A percentile compares a stretch with the other conserved stretches of the same genome.
Evolutionary conservation across 306 rosid species (phyloP).

Genomic region (Begonia fuchsioides): DNA sequence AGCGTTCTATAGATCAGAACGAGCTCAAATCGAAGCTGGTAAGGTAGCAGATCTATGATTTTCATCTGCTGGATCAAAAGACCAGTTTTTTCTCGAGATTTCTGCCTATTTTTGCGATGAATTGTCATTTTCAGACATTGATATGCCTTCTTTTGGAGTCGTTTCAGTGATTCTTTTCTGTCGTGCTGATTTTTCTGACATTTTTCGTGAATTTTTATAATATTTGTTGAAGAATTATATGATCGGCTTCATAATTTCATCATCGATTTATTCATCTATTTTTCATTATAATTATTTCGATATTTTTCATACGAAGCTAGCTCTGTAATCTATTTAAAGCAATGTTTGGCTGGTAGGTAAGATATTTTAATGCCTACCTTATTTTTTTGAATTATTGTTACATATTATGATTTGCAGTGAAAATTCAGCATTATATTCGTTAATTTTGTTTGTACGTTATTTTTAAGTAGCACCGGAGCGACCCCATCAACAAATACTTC

Average conservation of each 20-base stretch:
- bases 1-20: background rate
- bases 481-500: no score
- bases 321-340: background rate
- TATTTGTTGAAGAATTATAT: background rate
- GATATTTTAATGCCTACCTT: background rate
- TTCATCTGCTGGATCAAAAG: background rate
- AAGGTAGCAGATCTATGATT: background rate
- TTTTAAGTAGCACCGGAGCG: no score
- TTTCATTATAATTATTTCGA: no score
- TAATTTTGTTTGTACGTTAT: no score
- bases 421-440: no score
- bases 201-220: conserved; percentile 12
- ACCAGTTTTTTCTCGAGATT: background rate
- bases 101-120: conserved; percentile 2
- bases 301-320: no score
- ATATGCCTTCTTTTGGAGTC: conserved; percentile 5
- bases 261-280: no score
- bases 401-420: no score
- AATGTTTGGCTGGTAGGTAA: background rate
- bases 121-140: conserved; percentile 1
- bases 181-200: conserved; percentile 18
- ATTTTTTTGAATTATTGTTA: no score
- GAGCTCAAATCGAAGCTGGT: background rate
- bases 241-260: no score
- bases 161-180: background rate